These are phyloP conservation scores for Beta vulgaris DNA, from an alignment of 148 eudicot genomes.

Conservation along the genomic window DNA sequence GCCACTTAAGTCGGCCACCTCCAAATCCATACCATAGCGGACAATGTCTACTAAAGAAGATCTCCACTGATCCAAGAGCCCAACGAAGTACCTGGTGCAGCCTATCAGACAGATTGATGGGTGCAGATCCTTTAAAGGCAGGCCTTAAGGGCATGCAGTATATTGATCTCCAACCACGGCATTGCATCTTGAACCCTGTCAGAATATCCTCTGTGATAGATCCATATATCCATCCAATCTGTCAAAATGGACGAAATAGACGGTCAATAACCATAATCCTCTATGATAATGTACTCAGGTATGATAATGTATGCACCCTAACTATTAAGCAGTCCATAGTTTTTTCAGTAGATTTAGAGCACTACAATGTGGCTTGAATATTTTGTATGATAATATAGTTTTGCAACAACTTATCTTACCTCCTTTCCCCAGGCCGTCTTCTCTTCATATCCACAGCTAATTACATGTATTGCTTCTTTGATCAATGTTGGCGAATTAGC, in stretches of 20 bases:
- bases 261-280: not conserved
- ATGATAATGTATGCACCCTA: too few relatives aligned
- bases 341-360: not conserved
- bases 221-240: conserved; percentile 99
- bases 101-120: conserved; percentile 94
- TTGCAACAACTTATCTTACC: conserved; percentile 33
- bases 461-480: conserved; percentile 96
- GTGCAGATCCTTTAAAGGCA: conserved; percentile 98
- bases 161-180: conserved; percentile 98
- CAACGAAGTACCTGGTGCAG: conserved; percentile 95
- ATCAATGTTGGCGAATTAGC: conserved; percentile 76
- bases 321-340: too few relatives aligned
- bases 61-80: conserved; percentile 97
- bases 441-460: conserved; percentile 96
- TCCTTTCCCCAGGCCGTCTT: conserved; percentile 99
- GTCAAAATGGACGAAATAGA: conserved; percentile 16
- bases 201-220: conserved; percentile 96
- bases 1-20: conserved; percentile 95
- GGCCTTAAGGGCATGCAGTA: conserved; percentile 98
- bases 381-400: not conserved
- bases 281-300: not conserved
- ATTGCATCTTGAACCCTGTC: conserved; percentile 98
- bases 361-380: not conserved
- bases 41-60: conserved; percentile 92
- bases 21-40: conserved; percentile 99